Evolutionary conservation across 2,329 filamentous ascomycete genomes (phyloP).

Genomic region (Dothideomycetidae sp.): DNA sequence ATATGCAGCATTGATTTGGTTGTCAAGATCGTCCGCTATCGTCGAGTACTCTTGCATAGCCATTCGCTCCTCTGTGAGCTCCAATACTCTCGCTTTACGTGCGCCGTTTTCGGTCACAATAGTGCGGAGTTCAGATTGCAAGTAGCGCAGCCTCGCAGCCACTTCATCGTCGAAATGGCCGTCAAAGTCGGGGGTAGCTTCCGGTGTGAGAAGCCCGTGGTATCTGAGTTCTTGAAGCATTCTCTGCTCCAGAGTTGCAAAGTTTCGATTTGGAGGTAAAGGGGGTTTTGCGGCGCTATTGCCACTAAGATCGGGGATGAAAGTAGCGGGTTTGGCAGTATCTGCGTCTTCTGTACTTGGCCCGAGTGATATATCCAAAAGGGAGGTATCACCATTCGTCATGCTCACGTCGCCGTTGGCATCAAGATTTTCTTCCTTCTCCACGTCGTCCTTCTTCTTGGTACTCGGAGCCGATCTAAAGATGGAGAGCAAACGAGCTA

Average conservation of each 20-base stretch:
- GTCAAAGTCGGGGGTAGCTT: constrained; percentile 61
- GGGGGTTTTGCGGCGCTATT: constrained; percentile 14
- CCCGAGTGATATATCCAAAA: constrained; percentile 24
- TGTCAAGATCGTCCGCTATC: constrained; percentile 91
- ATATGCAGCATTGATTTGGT: constrained; percentile 87
- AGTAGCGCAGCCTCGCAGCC: constrained; percentile 68
- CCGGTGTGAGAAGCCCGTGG: constrained; percentile 58
- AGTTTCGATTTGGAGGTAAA: constrained; percentile 60
- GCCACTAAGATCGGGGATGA: constrained; percentile 41
- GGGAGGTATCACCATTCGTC: constrained; percentile 30
- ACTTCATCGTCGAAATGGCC: constrained; percentile 89
- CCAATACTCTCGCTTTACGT: constrained; percentile 71
- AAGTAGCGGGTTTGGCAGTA: constrained; percentile 51
- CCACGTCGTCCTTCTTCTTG: constrained; percentile 44
- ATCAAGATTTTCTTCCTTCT: constrained; percentile 39
- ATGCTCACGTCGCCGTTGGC: constrained; percentile 32
- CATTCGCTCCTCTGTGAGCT: constrained; percentile 82
- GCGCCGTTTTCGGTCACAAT: constrained; percentile 81
- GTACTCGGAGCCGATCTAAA: constrained; percentile 58
- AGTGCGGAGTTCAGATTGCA: constrained; percentile 70
- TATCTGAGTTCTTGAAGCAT: constrained; percentile 82
- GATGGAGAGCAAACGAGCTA: constrained; percentile 64
- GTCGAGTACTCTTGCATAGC: constrained; percentile 94
- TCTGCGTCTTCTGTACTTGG: constrained; percentile 17
- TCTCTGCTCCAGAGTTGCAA: constrained; percentile 75